Base-by-base conservation (phyloP, 2,329 filamentous ascomycete species). In the Aspergillus felis region DNA sequence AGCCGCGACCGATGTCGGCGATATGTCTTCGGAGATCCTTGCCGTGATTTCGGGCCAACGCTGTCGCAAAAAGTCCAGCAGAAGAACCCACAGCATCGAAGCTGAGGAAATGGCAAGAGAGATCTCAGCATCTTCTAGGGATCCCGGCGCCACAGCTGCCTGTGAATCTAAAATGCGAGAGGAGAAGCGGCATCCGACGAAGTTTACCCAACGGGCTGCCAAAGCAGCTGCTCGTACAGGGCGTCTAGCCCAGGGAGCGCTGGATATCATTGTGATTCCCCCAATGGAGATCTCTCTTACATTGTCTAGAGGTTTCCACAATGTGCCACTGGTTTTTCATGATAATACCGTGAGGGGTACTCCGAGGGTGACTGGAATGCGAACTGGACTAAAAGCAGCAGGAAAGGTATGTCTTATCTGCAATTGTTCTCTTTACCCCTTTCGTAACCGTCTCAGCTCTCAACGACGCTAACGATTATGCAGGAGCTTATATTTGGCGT, bases 221-320 rank as follows among this genome's bases (percentile, higher is more conserved):
- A 41, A 82, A 84, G 24, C 84, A 87, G 20, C 87, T 94, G 50
- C 29, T 32, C 29, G 29, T 12, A 32, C 29, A 12, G 9, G 3
- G 10, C 29, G 29, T 32, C 29, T 32, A 9, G 29, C 29, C 10
- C 29, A 32, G 10, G 29, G 3, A 12, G 29, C 1, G 10, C 84
- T 92, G 4, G 82, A 83, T 9, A 86, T 89, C 17, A 84, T 90
- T 5, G 79, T 93, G 58, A 90, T 89, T 64, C 87, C 88, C 1
- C 92, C 92, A 0, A 88, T 94, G 82, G 91, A 96, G 70, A 88
- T 96, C 61, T 90, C 90, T 44, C 76, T 96, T 46, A 89, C 89
- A 0, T 76, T 96, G 41, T 89, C 92, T 0, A 89, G 88, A 71
- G 92, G 92, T 0, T 95, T 96, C 70, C 88, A 93, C 69, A 96